Conservation (phyloP, 2,329 filamentous ascomycete species). For the Clarireedia sp. region DNA sequence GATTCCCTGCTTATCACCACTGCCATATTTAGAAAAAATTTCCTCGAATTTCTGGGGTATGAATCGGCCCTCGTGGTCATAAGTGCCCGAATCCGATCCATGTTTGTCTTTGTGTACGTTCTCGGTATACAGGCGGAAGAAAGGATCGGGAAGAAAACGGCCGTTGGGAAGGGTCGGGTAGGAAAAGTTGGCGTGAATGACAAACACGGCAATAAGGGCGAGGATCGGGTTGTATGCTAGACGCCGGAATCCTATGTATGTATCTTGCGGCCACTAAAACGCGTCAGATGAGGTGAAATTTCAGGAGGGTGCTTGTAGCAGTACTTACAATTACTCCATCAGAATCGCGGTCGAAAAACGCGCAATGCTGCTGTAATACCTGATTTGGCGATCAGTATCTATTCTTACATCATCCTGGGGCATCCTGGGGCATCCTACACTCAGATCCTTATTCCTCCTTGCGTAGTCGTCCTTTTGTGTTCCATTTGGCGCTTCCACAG, state of each 20-base stretch:
- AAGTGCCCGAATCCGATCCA: constrained; percentile 39
- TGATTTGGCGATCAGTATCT: not conserved
- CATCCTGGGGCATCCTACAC: constrained; percentile 9
- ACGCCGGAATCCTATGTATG: constrained; percentile 38
- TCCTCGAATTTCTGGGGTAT: constrained; percentile 43
- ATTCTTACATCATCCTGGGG: not conserved
- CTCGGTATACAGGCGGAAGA: constrained; percentile 31
- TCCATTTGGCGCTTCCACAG: constrained; percentile 34
- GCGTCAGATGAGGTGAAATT: not conserved
- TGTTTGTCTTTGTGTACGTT: constrained; percentile 34
- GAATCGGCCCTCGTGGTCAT: constrained; percentile 42
- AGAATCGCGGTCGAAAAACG: constrained; percentile 43
- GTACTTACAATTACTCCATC: constrained; percentile 39
- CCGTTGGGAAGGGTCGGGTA: constrained; percentile 36
- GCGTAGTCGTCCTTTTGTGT: constrained; percentile 33
- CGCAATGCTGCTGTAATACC: constrained; percentile 45
- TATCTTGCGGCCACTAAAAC: constrained; percentile 39
- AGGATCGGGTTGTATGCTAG: constrained; percentile 39
- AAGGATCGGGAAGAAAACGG: constrained; percentile 34
- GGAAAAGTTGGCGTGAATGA: constrained; percentile 43
- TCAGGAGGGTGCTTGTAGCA: not conserved
- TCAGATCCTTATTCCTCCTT: constrained; percentile 32
- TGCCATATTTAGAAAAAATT: constrained; percentile 40
- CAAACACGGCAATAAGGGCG: constrained; percentile 35
- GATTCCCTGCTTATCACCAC: constrained; percentile 32